Evolutionary conservation across 2,329 filamentous ascomycete genomes (phyloP).

Genomic region (Fonsecaea pedrosoi): DNA sequence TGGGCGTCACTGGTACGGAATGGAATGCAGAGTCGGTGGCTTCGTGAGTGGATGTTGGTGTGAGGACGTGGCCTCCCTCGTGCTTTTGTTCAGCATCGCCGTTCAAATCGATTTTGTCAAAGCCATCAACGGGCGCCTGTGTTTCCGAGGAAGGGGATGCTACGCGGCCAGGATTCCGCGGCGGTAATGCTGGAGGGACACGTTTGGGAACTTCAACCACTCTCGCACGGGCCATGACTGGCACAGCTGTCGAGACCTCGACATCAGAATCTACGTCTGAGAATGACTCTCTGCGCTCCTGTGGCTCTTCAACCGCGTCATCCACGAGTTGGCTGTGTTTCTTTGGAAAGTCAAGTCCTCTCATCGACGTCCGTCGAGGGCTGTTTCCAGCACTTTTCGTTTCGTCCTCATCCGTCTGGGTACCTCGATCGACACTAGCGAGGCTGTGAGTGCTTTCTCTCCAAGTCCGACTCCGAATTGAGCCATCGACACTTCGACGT

Average conservation of each 20-base stretch:
- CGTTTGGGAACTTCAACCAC: slow-evolving; percentile 86
- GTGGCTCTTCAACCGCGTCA: slow-evolving; percentile 21
- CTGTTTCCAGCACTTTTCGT: slow-evolving; percentile 62
- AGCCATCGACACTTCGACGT: slow-evolving; percentile 74
- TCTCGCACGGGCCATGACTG: slow-evolving; percentile 75
- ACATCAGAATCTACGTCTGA: slow-evolving; percentile 41
- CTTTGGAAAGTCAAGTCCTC: slow-evolving; percentile 19
- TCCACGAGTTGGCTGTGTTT: slow-evolving; percentile 35
- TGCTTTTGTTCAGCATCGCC: slow-evolving; percentile 36
- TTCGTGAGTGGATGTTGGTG: slow-evolving; percentile 27
- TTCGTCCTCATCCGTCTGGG: slow-evolving; percentile 69
- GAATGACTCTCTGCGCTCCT: slow-evolving; percentile 30
- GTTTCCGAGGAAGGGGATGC: slow-evolving; percentile 41
- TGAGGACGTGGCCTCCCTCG: slow-evolving; percentile 18
- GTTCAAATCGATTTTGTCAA: slow-evolving; percentile 45
- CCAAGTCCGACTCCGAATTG: slow-evolving; percentile 71
- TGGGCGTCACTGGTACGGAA: slow-evolving; percentile 37
- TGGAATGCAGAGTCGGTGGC: slow-evolving; percentile 33
- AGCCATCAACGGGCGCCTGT: slow-evolving; percentile 40
- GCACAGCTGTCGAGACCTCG: slow-evolving; percentile 66
- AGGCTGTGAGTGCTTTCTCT: slow-evolving; percentile 72
- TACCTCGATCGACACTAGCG: slow-evolving; percentile 64
- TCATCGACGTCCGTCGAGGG: slow-evolving; percentile 40
- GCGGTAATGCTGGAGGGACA: slow-evolving; percentile 76
- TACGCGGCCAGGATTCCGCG: slow-evolving; percentile 67